Evolutionary conservation across 1,284 basidiomycete species (phyloP).

Genomic region (Ganoderma lingzhi): DNA sequence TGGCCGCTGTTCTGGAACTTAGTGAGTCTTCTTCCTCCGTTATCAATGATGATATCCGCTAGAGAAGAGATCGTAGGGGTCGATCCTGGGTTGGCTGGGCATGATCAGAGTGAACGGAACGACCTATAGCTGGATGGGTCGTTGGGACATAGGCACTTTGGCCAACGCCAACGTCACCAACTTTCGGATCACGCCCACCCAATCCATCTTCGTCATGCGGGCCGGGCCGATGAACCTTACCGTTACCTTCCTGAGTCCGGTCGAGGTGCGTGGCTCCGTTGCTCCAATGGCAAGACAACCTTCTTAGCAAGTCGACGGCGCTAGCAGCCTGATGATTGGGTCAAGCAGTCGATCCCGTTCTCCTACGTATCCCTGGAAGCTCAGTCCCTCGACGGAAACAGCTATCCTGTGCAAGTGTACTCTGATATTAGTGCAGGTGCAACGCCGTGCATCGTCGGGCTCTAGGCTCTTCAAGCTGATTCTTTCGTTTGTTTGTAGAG

Average conservation of each 20-base stretch:
- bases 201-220: constrained; percentile 28
- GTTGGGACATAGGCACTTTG: background rate
- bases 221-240: constrained; percentile 33
- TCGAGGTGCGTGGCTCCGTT: constrained; percentile 30
- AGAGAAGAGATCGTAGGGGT: background rate
- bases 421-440: constrained; percentile 45
- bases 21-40: constrained; percentile 4
- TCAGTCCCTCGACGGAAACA: constrained; percentile 39
- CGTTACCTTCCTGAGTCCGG: constrained; percentile 33
- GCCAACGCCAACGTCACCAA: constrained; percentile 16
- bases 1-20: constrained; percentile 23
- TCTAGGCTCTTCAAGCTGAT: background rate
- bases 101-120: constrained; percentile 32
- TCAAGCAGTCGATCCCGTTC: constrained; percentile 45
- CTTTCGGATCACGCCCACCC: constrained; percentile 29
- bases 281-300: background rate
- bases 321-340: constrained; percentile 41
- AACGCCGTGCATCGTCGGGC: background rate
- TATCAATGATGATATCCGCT: no score
- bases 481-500: constrained; percentile 15
- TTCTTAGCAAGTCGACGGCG: background rate
- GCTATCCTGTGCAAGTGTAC: constrained; percentile 44
- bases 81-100: constrained; percentile 29
- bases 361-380: constrained; percentile 43
- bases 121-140: constrained; percentile 33